These are phyloP conservation scores for Aegilops bicornis DNA, from an alignment of 176 grass and related monocot genomes.

Conservation along the genomic window DNA sequence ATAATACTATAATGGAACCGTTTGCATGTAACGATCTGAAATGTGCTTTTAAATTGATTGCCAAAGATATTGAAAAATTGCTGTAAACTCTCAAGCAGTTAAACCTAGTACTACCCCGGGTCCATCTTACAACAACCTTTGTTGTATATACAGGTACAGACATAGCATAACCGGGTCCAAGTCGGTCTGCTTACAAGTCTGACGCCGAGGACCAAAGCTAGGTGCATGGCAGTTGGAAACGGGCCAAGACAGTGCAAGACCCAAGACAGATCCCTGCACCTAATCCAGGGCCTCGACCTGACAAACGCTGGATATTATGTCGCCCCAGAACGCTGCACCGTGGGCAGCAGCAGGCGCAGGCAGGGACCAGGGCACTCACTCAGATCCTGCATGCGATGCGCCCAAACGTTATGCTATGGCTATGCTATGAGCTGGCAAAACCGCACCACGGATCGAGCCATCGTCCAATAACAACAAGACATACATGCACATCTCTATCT, in stretches of 20 bases:
- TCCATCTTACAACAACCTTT: neutral
- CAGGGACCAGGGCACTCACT: constrained; percentile 16
- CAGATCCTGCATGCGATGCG: neutral
- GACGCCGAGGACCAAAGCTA: neutral
- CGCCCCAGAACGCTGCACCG: neutral
- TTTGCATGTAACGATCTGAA: no score
- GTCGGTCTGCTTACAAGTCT: neutral
- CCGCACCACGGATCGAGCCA: neutral
- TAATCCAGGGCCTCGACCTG: constrained; percentile 7
- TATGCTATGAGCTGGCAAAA: neutral
- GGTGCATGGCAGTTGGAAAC: neutral
- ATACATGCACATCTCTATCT: neutral
- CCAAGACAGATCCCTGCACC: constrained; percentile 4
- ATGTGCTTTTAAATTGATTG: no score
- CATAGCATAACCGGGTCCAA: neutral
- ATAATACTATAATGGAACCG: no score
- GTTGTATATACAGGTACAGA: neutral
- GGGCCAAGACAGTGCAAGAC: neutral
- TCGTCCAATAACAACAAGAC: neutral
- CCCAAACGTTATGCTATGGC: neutral
- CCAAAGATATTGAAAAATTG: no score
- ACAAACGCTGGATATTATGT: neutral
- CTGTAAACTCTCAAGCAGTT: no score
- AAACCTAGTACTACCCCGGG: no score
- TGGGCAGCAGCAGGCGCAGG: neutral